Evolutionary conservation across 805 yeast species (phyloP), one percentile per base, ranked within the genome.

Genomic region (Blastobotrys muscicola): DNA sequence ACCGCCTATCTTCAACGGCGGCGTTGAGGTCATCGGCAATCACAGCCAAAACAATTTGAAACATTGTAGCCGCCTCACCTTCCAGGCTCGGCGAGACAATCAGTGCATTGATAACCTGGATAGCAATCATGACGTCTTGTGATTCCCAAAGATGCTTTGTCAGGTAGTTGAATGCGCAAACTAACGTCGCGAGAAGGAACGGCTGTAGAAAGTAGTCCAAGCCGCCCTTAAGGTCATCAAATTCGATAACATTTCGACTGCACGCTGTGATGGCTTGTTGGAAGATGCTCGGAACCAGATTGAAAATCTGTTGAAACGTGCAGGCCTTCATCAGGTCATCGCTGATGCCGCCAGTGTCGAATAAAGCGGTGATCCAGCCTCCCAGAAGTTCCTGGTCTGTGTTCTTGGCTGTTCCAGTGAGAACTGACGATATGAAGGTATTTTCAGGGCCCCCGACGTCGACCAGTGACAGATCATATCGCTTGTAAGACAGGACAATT

Each of bases 171-270:
- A 76, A 55, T 2, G 78, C 72, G n/a, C 75, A 74, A 4, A 75
- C 63, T 30, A 78, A 55, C 9, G 80, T 72, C 6, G 74, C 67
- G 1, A 83, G 67, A 50, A 90, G 67, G 49, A 85, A 83, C 2
- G 85, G 82, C 54, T 89, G 95, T 37, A 83, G 68, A 51, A 90
- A 82, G 55, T 89, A 86, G 55, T 89, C 97, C 31, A 90, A 67
- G 0, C 96, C 97, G 44, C 83, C 84, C 39, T 70, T 71, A 34
- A 86, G 66, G 3, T 77, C 72, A 3, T 78, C 80, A 8, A 71
- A 58, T 50, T 78, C 81, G 3, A 85, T 68, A 10, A 75, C 62
- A 1, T 74, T 76, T 16, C 70, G 61, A 15, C 72, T 71, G 40
- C 76, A 68, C 0, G 94, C 84, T 11, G 70, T 58, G 9, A 85